A percentile compares a stretch with the other conserved stretches of the same genome.
phyloP scores from a whole-genome alignment of 2,329 filamentous ascomycete genomes.

The Shiraia sp. region DNA sequence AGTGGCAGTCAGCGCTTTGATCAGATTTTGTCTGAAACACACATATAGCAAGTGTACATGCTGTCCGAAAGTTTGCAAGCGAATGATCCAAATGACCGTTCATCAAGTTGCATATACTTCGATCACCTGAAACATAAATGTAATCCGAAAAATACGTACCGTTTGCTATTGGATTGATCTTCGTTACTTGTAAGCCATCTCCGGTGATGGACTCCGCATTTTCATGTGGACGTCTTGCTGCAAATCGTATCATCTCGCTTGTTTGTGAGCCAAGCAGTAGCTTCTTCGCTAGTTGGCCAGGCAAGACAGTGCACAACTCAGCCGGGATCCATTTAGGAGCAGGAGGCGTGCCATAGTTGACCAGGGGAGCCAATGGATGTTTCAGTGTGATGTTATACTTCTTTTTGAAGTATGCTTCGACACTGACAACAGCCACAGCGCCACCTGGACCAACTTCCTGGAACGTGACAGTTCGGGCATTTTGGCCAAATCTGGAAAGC shows the following conservation, averaged over 20 bases:
- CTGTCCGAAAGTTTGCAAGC: too few species aligned
- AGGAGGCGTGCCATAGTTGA: conserved; percentile 30
- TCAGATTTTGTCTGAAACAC: too few species aligned
- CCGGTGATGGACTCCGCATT: conserved; percentile 36
- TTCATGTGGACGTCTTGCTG: conserved; percentile 30
- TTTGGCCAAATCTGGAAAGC: conserved; percentile 39
- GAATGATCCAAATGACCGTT: too few species aligned
- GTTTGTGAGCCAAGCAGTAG: conserved; percentile 34
- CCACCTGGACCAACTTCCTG: conserved; percentile 13
- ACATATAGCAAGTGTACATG: too few species aligned
- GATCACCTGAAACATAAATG: too few species aligned
- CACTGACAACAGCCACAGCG: conserved; percentile 8
- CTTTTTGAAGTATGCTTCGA: conserved; percentile 25
- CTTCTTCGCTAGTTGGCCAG: conserved; percentile 34
- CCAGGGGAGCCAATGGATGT: conserved; percentile 25
- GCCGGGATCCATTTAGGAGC: conserved; percentile 38
- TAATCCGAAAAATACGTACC: too few species aligned
- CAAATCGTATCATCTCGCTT: conserved; percentile 37
- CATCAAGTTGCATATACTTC: too few species aligned
- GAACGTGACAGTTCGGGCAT: conserved; percentile 37
- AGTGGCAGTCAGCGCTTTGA: too few species aligned
- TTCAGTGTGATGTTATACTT: conserved; percentile 26
- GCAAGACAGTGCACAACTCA: conserved; percentile 37
- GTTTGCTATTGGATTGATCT: conserved; percentile 24
- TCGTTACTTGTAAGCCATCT: conserved; percentile 30